Evolutionary conservation across 2,329 filamentous ascomycete genomes (phyloP).

Genomic region (Aspergillus spinulosporus): DNA sequence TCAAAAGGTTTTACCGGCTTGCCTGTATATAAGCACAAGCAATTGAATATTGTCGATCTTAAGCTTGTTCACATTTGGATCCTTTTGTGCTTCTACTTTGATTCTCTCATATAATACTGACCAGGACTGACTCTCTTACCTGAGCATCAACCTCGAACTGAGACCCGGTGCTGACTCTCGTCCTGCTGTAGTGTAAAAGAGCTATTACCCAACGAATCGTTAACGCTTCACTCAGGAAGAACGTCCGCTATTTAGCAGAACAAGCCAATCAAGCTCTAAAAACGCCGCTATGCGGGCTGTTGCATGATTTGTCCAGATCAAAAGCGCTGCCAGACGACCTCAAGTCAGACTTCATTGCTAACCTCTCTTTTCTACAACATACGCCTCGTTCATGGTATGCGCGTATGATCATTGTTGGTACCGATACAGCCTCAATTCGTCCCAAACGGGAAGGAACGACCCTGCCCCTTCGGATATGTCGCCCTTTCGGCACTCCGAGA

Average conservation of each 20-base stretch:
- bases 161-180: no score
- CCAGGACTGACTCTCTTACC: no score
- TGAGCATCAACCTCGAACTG: no score
- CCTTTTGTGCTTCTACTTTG: background rate
- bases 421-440: background rate
- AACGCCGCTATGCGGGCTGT: background rate
- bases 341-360: background rate
- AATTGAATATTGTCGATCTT: background rate
- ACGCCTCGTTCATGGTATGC: background rate
- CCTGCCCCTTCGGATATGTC: background rate
- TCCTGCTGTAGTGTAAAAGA: background rate
- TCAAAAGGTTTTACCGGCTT: background rate
- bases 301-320: no score
- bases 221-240: background rate
- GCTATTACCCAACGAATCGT: background rate
- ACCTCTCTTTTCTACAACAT: no score
- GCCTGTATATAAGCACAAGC: background rate
- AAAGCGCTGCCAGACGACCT: background rate
- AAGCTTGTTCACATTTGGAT: no score
- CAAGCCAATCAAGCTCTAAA: background rate
- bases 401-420: background rate
- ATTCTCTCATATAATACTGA: no score
- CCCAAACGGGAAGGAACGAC: constrained; percentile 11
- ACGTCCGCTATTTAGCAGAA: background rate
- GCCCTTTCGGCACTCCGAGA: constrained; percentile 1